These are phyloP conservation scores for Xylaria sp. DNA, from an alignment of 2,329 filamentous ascomycete genomes.

Conservation along the genomic window DNA sequence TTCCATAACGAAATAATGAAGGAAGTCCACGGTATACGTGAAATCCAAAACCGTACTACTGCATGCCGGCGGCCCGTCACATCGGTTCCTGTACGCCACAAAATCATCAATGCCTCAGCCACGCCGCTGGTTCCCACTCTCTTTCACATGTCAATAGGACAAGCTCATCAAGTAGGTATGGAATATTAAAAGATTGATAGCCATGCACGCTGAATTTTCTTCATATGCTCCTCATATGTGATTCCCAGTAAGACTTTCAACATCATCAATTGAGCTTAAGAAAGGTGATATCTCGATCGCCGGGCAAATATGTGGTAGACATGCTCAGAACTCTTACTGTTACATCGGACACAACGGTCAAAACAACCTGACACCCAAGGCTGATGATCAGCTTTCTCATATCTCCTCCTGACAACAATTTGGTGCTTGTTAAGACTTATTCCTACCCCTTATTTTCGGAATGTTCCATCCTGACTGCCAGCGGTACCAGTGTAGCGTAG, in stretches of 20 bases:
- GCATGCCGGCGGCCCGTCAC: neutral
- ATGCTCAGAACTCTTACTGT: slow-evolving; percentile 5
- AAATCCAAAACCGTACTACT: neutral
- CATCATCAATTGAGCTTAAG: neutral
- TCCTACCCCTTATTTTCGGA: too few species aligned
- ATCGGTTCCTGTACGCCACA: slow-evolving; percentile 9
- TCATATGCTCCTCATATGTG: neutral
- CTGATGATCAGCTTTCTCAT: neutral
- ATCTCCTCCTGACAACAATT: neutral
- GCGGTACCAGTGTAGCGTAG: neutral
- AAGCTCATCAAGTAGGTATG: too few species aligned
- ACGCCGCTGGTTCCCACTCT: neutral
- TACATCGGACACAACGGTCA: slow-evolving; percentile 4
- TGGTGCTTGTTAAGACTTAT: neutral
- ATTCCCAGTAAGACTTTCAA: neutral
- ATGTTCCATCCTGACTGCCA: neutral
- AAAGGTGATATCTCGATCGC: neutral
- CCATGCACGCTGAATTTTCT: neutral
- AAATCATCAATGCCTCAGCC: neutral
- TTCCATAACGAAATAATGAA: too few species aligned
- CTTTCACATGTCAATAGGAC: slow-evolving; percentile 16
- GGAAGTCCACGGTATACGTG: neutral
- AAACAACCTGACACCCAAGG: neutral
- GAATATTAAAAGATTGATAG: too few species aligned
- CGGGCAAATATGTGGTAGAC: neutral